Percentiles rank a stretch among this genome's conserved stretches.
Evolutionary conservation across 768 basidiomycete genomes (phyloP).

Genomic region (Termitomyces sp.): DNA sequence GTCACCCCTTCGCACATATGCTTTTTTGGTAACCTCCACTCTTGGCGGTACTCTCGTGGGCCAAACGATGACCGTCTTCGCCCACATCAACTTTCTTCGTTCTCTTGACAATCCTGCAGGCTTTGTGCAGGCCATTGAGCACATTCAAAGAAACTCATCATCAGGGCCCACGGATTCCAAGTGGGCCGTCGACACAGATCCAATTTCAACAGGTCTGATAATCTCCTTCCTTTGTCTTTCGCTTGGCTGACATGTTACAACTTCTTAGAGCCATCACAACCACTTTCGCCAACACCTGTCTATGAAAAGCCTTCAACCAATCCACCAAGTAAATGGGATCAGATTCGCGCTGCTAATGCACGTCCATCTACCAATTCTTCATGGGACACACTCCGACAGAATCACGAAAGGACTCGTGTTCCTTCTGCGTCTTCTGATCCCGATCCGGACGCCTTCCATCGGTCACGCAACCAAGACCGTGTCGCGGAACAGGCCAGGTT

Average conservation of each 20-base stretch:
- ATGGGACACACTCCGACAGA: slow-evolving; percentile 67
- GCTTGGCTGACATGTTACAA: background rate
- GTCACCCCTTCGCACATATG: slow-evolving; percentile 13
- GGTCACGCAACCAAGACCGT: slow-evolving; percentile 24
- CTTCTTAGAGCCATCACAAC: slow-evolving; percentile 3
- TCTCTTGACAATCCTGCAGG: slow-evolving; percentile 34
- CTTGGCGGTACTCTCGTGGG: slow-evolving; percentile 27
- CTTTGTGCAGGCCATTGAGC: slow-evolving; percentile 34
- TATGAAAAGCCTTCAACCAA: slow-evolving; percentile 5
- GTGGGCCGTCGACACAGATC: slow-evolving; percentile 10
- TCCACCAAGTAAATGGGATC: slow-evolving; percentile 51
- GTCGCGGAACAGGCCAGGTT: slow-evolving; percentile 48
- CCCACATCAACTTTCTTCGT: slow-evolving; percentile 31
- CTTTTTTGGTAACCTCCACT: slow-evolving; percentile 15
- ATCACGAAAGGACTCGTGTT: slow-evolving; percentile 35
- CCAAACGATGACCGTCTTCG: slow-evolving; percentile 19
- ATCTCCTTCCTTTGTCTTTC: background rate
- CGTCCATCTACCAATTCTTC: slow-evolving; percentile 41
- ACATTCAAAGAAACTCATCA: slow-evolving; percentile 37
- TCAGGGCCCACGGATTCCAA: slow-evolving; percentile 19
- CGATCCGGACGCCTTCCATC: slow-evolving; percentile 3
- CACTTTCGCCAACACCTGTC: slow-evolving; percentile 9
- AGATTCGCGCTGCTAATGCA: slow-evolving; percentile 52
- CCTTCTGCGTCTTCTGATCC: slow-evolving; percentile 7
- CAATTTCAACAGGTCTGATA: slow-evolving; percentile 2